Evolutionary conservation across 352 stramenopile species (phyloP), one percentile per base, ranked within the genome.

Genomic region (Stramenopiles sp.): DNA sequence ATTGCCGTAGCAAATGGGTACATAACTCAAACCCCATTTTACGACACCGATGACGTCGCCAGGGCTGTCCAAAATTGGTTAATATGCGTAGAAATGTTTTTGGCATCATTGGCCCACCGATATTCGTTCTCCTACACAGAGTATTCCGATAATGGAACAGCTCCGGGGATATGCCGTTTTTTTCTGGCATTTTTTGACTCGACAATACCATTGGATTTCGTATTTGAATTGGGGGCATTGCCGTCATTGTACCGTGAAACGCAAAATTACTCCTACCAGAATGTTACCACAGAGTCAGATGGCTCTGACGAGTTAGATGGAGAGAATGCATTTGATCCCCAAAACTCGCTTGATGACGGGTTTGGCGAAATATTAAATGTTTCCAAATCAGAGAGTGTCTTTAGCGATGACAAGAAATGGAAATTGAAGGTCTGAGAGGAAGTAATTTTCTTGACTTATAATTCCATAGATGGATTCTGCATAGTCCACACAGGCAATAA

Each of bases 31-130:
- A 63, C 12, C 25, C 53, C 53, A 2, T 71, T 71, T 71, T 71
- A 71, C 35, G 12, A 2, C 74, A 85, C 86, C 3, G 83, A 88
- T 63, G 89, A 90, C 74, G 89, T 94, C 77, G 86, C 84, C 12
- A 92, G 89, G 68, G 90, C 85, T 37, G 80, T 96, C 34, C 92
- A 96, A 74, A 88, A 96, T 82, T 92, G 95, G 77, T 82, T 96
- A 78, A 96, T 96, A 77, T 96, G 91, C 78, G 83, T 94, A 34
- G 91, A 96, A 77, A 96, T 96, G 91, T 84, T 96, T 71, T 84
- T 91, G 68, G 92, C 94, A 71, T 89, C 90, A 1, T 76, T 96
- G 30, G 88, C 87, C 31, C 92, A 96, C 81, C 89, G 92, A 78
- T 96, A 89, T 75, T 88, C 88, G 12, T 96, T 96, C 73, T 86